These are phyloP conservation scores for Pterulicium gracile DNA, from an alignment of 1,284 basidiomycete genomes.

Conservation along the genomic window DNA sequence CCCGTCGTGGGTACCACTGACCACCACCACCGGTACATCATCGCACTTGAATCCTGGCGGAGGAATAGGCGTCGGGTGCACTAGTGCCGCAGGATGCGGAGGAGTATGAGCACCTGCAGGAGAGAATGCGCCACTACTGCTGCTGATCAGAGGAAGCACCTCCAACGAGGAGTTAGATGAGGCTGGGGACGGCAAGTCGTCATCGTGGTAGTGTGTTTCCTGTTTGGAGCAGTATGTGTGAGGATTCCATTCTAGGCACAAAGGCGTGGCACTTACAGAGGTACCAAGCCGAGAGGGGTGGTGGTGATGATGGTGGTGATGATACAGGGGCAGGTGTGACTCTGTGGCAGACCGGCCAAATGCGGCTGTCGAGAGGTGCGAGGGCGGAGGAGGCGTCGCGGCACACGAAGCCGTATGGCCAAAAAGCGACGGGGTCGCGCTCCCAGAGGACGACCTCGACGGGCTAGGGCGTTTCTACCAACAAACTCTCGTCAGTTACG, in stretches of 20 bases:
- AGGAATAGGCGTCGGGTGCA: background rate
- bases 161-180: background rate
- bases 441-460: constrained; percentile 26
- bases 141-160: background rate
- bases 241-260: background rate
- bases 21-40: background rate
- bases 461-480: constrained; percentile 30
- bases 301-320: constrained; percentile 10
- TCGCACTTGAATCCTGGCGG: no score
- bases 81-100: background rate
- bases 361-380: constrained; percentile 12
- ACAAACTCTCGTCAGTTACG: background rate
- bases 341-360: constrained; percentile 11
- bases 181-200: background rate
- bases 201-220: background rate
- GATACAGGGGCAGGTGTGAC: constrained; percentile 12
- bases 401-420: constrained; percentile 14
- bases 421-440: constrained; percentile 27
- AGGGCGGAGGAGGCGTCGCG: constrained; percentile 18
- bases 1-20: constrained; percentile 7
- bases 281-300: constrained; percentile 11
- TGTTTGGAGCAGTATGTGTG: background rate
- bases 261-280: constrained; percentile 2
- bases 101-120: background rate
- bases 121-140: background rate